A percentile compares a stretch with the other conserved stretches of the same genome.
These are phyloP conservation scores for Phytophthora melonis DNA, from an alignment of 352 stramenopile species.

Conservation along the genomic window DNA sequence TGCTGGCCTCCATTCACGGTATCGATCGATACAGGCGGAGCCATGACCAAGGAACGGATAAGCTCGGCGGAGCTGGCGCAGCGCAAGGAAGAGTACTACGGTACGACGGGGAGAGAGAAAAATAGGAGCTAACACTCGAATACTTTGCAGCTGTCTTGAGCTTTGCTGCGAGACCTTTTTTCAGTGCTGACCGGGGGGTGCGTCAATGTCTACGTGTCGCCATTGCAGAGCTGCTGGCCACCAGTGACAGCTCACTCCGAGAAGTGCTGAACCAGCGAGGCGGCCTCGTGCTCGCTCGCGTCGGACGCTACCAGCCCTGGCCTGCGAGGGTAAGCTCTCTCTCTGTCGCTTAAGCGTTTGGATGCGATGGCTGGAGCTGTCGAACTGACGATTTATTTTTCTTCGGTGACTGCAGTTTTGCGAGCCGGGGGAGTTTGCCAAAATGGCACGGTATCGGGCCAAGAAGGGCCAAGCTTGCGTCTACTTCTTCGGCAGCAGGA, in stretches of 20 bases:
- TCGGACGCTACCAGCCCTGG: conserved; percentile 86
- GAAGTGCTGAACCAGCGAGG: conserved; percentile 80
- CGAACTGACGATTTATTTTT: conserved; percentile 8
- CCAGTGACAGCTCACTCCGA: conserved; percentile 63
- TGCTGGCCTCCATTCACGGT: conserved; percentile 7
- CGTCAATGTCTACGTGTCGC: conserved; percentile 7
- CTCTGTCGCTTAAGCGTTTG: background rate
- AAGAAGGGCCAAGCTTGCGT: conserved; percentile 86
- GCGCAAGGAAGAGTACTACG: conserved; percentile 66
- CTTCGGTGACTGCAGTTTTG: conserved; percentile 62
- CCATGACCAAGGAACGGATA: conserved; percentile 50
- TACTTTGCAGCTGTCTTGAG: background rate
- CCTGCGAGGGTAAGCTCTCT: conserved; percentile 65
- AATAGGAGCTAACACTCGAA: background rate
- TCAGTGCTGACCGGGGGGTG: background rate
- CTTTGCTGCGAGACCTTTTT: background rate
- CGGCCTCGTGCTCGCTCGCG: conserved; percentile 79
- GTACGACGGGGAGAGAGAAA: conserved; percentile 19
- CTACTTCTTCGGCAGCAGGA: conserved; percentile 89
- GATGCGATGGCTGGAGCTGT: conserved; percentile 3
- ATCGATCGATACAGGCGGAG: conserved; percentile 12
- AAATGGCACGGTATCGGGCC: conserved; percentile 77
- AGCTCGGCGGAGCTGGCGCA: conserved; percentile 51
- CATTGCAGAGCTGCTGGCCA: conserved; percentile 63
- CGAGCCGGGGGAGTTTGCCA: conserved; percentile 83